phyloP scores from a whole-genome alignment of 202 grass and related monocot species.

The Panicum hallii region DNA sequence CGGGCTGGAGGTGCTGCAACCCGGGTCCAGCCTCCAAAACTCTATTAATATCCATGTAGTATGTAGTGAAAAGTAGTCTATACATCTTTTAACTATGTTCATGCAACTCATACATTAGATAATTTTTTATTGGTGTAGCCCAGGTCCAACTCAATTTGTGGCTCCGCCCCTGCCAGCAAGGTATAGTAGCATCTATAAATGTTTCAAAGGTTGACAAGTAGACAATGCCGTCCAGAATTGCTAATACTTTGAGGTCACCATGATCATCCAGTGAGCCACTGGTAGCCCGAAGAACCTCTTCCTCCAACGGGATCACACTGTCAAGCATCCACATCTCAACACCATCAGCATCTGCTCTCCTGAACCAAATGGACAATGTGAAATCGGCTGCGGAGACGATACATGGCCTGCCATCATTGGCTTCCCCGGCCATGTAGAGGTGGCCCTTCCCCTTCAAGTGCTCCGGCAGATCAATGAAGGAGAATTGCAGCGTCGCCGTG shows the following conservation, averaged over 20 bases:
- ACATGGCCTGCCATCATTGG: not conserved
- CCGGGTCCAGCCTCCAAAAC: no score
- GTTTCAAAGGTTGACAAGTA: not conserved
- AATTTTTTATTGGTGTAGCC: no score
- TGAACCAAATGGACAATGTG: not conserved
- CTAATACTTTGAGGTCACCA: not conserved
- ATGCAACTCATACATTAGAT: no score
- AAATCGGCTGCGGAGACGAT: not conserved
- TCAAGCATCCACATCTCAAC: conserved; percentile 13
- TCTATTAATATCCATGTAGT: no score
- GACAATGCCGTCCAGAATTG: not conserved
- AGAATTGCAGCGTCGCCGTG: not conserved
- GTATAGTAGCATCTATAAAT: not conserved
- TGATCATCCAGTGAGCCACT: not conserved
- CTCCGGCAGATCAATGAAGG: not conserved
- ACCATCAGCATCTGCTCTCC: not conserved
- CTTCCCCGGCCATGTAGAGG: not conserved
- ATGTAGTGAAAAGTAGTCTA: no score
- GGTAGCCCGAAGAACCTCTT: not conserved
- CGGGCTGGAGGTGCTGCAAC: no score
- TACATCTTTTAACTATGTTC: no score
- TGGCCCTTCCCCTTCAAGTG: not conserved
- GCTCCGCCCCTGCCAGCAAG: no score
- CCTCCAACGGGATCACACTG: not conserved
- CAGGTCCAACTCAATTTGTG: no score